phyloP scores from a whole-genome alignment of 371 early-diverging fungal species.

The Mucor velutinosus region DNA sequence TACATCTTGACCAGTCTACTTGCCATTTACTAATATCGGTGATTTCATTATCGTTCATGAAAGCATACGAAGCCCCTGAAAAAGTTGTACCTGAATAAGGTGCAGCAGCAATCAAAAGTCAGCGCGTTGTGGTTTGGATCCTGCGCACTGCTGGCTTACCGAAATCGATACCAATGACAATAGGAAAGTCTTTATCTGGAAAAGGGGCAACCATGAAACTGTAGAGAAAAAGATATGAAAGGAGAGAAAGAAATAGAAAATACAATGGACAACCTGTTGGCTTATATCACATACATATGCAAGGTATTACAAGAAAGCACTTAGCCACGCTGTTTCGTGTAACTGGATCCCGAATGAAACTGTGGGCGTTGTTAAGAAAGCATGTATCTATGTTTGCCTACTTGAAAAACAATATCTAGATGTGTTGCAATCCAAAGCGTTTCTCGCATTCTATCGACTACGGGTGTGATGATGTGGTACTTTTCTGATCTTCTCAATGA shows the following conservation, averaged over 20 bases:
- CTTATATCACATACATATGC: background rate
- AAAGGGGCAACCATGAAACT: slow-evolving; percentile 17
- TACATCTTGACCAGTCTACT: background rate
- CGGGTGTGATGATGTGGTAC: background rate
- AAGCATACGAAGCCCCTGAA: slow-evolving; percentile 60
- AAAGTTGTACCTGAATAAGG: slow-evolving; percentile 56
- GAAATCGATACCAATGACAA: slow-evolving; percentile 64
- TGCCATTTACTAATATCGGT: slow-evolving; percentile 42
- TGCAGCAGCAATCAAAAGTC: background rate
- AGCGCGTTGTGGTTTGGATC: background rate
- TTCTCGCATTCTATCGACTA: background rate
- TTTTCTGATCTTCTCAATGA: background rate
- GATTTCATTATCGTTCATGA: slow-evolving; percentile 40
- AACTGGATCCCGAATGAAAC: background rate
- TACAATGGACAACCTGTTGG: background rate
- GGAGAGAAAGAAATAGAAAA: background rate
- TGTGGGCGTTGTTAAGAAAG: background rate
- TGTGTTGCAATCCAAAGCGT: too few species aligned
- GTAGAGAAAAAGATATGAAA: too few species aligned
- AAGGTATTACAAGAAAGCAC: background rate
- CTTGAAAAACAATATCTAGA: too few species aligned
- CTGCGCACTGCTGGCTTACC: slow-evolving; percentile 28
- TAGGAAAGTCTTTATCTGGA: slow-evolving; percentile 46
- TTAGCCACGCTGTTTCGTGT: background rate
- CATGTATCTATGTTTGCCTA: too few species aligned